Conservation (phyloP, 1,284 basidiomycete genomes). For the Tilletia indica region DNA sequence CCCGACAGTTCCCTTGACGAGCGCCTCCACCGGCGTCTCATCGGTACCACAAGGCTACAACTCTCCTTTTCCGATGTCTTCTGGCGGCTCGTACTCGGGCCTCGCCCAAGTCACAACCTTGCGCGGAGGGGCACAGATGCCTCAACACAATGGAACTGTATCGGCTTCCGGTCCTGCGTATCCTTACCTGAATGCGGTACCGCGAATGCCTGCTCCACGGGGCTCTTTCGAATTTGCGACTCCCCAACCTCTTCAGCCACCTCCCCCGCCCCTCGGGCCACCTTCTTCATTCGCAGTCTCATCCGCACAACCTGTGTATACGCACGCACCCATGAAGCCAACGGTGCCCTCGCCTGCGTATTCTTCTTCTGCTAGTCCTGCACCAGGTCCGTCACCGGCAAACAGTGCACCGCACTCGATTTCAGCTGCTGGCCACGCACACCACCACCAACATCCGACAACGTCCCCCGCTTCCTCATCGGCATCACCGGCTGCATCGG, state of each 20-base stretch:
- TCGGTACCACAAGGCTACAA: no score
- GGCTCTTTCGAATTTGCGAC: not conserved
- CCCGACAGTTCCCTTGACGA: no score
- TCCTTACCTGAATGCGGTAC: not conserved
- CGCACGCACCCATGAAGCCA: not conserved
- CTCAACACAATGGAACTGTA: no score
- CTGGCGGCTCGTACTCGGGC: no score
- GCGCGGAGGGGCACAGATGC: no score
- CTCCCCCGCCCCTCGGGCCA: not conserved
- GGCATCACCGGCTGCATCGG: constrained; percentile 2
- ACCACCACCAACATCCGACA: not conserved
- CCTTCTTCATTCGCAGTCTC: not conserved
- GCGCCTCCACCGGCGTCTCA: no score
- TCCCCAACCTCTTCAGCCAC: not conserved
- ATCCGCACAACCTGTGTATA: no score
- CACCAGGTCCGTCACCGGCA: not conserved
- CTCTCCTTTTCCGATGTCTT: no score
- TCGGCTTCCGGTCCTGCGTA: not conserved
- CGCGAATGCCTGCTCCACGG: not conserved
- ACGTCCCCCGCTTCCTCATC: not conserved
- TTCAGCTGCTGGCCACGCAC: not conserved
- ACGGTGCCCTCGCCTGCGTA: not conserved
- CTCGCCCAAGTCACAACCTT: no score
- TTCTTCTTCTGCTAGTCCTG: constrained; percentile 2
- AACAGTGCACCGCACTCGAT: not conserved